Base-by-base conservation (phyloP, 306 rosid genomes). In the Aeschynomene evenia region DNA sequence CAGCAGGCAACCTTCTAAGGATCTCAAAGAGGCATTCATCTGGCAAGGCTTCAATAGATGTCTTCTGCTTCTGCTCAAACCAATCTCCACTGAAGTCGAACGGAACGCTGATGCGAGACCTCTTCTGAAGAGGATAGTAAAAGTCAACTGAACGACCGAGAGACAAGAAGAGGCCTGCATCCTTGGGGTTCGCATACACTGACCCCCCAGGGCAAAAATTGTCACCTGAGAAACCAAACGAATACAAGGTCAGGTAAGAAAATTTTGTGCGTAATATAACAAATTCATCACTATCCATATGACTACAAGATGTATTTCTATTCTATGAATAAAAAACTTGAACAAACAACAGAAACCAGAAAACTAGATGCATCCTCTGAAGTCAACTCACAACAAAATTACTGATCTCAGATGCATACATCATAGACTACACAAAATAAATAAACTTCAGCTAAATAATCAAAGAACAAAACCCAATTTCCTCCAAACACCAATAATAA, bases 1-100 rank as follows among this genome's bases (percentile, higher is more conserved):
- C 95, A 9, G 78, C 86, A 23, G 95, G 85, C 84, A 95, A 84
- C 79, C 97, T 84, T 68, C 94, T 89, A 67, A 95, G 86, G 80
- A 95, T 87, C 85, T 95, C 99, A 48, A 95, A 87, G 51, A 95
- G 88, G 77, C 99, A 95, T 24, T 91, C 99, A 66, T 95, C 97
- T 0, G 97, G 99, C 59, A 95, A 75, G 73, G 83, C 68, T 66
- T 89, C 95, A 9, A 95, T 83, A 14, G 96, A 86, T 60, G 82
- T 79, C 69, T 83, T 70, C 76, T 37, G 82, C 87, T 90, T 88
- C 85, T 64, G 73, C 77, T 78, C 82, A 68, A 87, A 42, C 76
- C 62, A 72, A 42, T 71, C 86, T 81, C 82, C 85, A 26, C 60
- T 29, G 84, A 85, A 65, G 48, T 85, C 78, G 74, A 91, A 75